Evolutionary conservation across 1,284 basidiomycete genomes (phyloP).

Genomic region (Leccinum subrobustum): DNA sequence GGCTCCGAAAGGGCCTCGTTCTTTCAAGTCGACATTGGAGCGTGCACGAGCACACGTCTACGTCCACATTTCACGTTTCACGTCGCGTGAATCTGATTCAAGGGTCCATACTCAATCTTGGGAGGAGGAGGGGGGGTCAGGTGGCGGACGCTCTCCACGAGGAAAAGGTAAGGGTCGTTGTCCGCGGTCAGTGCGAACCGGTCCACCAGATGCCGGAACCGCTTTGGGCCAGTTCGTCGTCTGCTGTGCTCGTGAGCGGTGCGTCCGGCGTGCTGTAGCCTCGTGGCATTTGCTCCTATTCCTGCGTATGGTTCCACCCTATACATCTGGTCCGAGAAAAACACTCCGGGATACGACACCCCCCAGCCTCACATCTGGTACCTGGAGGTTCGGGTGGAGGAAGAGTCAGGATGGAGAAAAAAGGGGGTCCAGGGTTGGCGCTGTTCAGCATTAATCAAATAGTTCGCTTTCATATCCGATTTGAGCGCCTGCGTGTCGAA

Average conservation of each 20-base stretch:
- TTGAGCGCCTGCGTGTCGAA: not conserved
- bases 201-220: slow-evolving; percentile 3
- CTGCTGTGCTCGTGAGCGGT: slow-evolving; percentile 5
- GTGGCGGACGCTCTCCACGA: slow-evolving; percentile 8
- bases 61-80: not conserved
- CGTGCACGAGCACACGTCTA: slow-evolving; percentile 7
- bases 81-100: slow-evolving; percentile 26
- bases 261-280: slow-evolving; percentile 20
- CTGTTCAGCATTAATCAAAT: not conserved
- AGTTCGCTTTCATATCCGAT: slow-evolving; percentile 3
- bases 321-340: not conserved
- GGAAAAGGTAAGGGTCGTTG: not conserved
- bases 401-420: not conserved
- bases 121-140: slow-evolving; percentile 4
- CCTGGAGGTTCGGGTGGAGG: not conserved
- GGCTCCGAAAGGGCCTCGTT: not conserved
- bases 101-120: slow-evolving; percentile 26
- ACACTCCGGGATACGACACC: not conserved
- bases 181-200: not conserved
- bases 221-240: not conserved
- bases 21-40: not conserved
- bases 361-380: slow-evolving; percentile 2
- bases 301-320: not conserved
- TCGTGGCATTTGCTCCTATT: slow-evolving; percentile 20
- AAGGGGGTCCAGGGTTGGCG: slow-evolving; percentile 6